Conservation (phyloP, 129 eudicot species). For the carrot (Daucus carota) region DNA sequence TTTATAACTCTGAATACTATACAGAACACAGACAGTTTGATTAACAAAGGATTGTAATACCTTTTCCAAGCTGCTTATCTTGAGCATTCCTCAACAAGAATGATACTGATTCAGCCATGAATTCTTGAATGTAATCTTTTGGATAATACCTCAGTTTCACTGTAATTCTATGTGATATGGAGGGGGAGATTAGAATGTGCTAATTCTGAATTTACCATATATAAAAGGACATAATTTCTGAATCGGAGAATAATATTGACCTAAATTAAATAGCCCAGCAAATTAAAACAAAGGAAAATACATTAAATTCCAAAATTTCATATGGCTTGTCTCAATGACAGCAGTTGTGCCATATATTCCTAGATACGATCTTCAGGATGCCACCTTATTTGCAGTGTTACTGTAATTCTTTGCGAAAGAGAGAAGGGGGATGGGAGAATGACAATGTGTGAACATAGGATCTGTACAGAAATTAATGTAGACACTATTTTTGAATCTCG, state of each 20-base stretch:
- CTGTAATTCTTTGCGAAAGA: constrained; percentile 37
- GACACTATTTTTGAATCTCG: not conserved
- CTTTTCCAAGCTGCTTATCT: constrained; percentile 51
- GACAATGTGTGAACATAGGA: not conserved
- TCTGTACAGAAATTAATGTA: not conserved
- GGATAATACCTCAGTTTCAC: constrained; percentile 60
- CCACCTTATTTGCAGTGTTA: constrained; percentile 38
- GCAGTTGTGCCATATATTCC: constrained; percentile 67
- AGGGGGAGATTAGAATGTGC: not conserved
- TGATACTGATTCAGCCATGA: constrained; percentile 73
- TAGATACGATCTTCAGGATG: constrained; percentile 62
- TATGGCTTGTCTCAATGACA: constrained; percentile 36
- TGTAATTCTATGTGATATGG: constrained; percentile 37
- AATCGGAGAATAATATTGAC: not conserved
- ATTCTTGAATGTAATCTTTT: constrained; percentile 70
- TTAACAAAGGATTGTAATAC: constrained; percentile 26
- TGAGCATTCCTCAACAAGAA: constrained; percentile 76
- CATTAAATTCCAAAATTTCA: not conserved
- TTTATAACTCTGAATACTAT: not conserved
- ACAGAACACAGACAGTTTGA: constrained; percentile 1
- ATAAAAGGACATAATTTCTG: not conserved
- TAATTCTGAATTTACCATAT: not conserved
- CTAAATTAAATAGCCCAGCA: not conserved
- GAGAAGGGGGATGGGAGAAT: not conserved
- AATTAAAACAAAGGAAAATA: not conserved